Conservation (phyloP, 176 grass and related monocot genomes). For the Puccinellia tenuiflora region DNA sequence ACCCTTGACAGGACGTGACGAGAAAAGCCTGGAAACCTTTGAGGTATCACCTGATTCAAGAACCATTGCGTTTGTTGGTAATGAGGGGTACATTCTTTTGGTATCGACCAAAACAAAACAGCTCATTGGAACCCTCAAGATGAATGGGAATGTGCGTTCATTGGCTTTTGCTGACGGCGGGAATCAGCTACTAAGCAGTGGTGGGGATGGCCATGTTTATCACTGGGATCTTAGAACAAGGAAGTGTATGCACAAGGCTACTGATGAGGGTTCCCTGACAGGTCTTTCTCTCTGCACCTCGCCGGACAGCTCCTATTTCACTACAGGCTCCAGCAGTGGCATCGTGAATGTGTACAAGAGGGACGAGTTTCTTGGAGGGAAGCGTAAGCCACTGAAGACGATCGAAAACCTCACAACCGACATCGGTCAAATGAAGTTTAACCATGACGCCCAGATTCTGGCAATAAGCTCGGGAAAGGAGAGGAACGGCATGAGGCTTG, state of each 20-base stretch:
- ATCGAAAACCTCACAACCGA: constrained; percentile 76
- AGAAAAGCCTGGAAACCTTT: constrained; percentile 80
- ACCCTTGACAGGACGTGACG: constrained; percentile 75
- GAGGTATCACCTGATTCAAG: constrained; percentile 93
- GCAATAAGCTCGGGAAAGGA: constrained; percentile 69
- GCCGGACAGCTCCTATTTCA: constrained; percentile 50
- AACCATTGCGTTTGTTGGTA: constrained; percentile 90
- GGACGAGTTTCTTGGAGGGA: constrained; percentile 78
- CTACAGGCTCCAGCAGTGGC: constrained; percentile 67
- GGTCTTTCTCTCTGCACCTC: constrained; percentile 65
- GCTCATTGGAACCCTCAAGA: constrained; percentile 84
- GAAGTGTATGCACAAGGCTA: constrained; percentile 74
- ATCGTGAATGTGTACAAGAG: constrained; percentile 84
- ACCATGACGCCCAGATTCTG: constrained; percentile 63
- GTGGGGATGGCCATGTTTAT: constrained; percentile 84
- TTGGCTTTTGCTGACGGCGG: constrained; percentile 68
- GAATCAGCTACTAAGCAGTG: constrained; percentile 59
- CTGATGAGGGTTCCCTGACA: constrained; percentile 64
- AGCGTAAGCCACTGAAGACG: constrained; percentile 65
- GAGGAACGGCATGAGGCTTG: constrained; percentile 67
- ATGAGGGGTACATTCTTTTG: constrained; percentile 81
- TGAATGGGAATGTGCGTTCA: constrained; percentile 77
- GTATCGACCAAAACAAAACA: constrained; percentile 81
- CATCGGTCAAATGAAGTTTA: constrained; percentile 72
- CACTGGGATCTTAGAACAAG: constrained; percentile 90